Conservation (phyloP, 202 grass and related monocot genomes). For the Digitaria exilis region DNA sequence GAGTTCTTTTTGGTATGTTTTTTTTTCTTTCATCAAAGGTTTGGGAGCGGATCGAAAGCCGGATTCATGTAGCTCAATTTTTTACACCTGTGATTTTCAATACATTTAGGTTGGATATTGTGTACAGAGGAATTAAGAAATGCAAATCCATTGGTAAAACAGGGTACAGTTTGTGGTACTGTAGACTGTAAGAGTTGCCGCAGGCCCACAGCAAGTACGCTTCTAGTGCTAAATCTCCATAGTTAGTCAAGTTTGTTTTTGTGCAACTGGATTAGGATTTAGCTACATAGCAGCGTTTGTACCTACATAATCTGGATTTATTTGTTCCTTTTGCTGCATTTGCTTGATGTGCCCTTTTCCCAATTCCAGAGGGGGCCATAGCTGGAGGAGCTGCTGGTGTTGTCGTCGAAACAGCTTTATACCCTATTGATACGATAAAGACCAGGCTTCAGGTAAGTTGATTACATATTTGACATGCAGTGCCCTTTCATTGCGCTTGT, state of each 20-base stretch:
- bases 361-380: conserved; percentile 68
- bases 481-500: neutral
- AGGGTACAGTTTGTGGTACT: neutral
- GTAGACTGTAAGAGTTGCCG: neutral
- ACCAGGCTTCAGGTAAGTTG: conserved; percentile 77
- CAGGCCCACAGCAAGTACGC: neutral
- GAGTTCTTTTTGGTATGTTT: conserved; percentile 1
- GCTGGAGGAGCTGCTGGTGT: conserved; percentile 81
- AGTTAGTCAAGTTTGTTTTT: neutral
- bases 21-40: neutral
- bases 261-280: neutral
- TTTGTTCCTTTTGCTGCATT: neutral
- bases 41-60: neutral
- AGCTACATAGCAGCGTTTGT: neutral
- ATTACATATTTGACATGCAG: neutral
- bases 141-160: neutral
- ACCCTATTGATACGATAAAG: conserved; percentile 92
- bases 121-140: neutral
- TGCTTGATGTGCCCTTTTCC: neutral
- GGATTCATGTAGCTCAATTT: neutral
- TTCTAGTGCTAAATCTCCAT: neutral
- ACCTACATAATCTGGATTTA: neutral
- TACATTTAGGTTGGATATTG: no score
- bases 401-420: conserved; percentile 76
- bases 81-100: neutral